These are phyloP conservation scores for Claviceps fusiformis DNA, from an alignment of 2,329 filamentous ascomycete species.

Conservation along the genomic window DNA sequence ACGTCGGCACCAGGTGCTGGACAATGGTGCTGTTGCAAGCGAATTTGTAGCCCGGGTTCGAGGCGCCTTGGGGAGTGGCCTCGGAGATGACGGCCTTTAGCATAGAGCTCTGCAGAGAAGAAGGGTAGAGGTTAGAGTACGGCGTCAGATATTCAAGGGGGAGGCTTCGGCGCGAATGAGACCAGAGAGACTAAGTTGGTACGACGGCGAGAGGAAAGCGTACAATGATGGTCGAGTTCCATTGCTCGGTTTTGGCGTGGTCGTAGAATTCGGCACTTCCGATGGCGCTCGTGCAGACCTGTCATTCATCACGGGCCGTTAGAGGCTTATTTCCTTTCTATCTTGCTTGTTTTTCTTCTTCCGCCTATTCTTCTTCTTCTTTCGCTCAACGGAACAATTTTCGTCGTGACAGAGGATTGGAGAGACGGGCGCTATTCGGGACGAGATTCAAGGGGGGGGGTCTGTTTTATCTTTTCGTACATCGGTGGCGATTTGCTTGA, in stretches of 20 bases:
- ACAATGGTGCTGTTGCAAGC: conserved; percentile 97
- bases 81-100: conserved; percentile 67
- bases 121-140: neutral
- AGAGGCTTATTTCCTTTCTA: neutral
- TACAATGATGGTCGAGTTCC: conserved; percentile 93
- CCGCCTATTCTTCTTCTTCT: too few relatives aligned
- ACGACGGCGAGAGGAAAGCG: conserved; percentile 13
- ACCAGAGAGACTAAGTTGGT: neutral
- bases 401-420: neutral
- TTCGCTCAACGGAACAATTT: too few relatives aligned
- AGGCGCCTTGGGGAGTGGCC: conserved; percentile 43
- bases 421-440: neutral
- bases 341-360: neutral
- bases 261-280: conserved; percentile 68
- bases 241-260: conserved; percentile 68
- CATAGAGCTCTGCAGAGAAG: conserved; percentile 50
- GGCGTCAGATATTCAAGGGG: neutral
- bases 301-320: conserved; percentile 1
- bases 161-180: neutral
- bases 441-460: neutral
- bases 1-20: conserved; percentile 68
- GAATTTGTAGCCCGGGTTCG: conserved; percentile 69
- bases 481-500: conserved; percentile 77
- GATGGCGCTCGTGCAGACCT: conserved; percentile 77
- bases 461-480: conserved; percentile 33